Base-by-base conservation (phyloP, 225 moss, liverwort and hornwort genomes). In the Physcomitrellopsis africana region DNA sequence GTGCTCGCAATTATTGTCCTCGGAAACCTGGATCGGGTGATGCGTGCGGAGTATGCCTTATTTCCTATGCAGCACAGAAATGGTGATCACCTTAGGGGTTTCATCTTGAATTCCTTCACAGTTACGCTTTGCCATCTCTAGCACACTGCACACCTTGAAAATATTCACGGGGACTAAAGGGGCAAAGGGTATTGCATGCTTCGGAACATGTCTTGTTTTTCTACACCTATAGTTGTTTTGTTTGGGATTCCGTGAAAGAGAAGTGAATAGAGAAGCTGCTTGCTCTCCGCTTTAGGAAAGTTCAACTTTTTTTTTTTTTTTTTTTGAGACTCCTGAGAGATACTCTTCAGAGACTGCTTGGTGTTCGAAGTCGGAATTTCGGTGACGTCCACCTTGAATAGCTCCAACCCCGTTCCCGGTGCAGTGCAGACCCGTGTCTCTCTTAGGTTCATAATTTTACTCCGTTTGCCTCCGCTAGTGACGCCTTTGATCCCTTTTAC, bases 21-120 rank as follows among this genome's bases (percentile, higher is more conserved):
- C 19, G 8, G 20, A 11, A 49, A 49, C 15, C 49, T 11, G 49
- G 15, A 49, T 49, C 49, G 49, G 15, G 8, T 67, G 60, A 60
- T 67, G 53, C 52, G 23, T 61, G 60, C 17, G 3, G 17, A 67
- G 26, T 24, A 19, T 67, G 24, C 51, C 14, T 68, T 24, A 18
- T 3, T 5, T 7, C 63, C 2, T 2, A 57, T 47, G 11, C 15
- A 59, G 51, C 60, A 46, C 55, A 32, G 67, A 45, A 52, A 18
- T 27, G 19, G 51, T 51, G 72, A 47, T 46, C 47, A 10, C 51
- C 16, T 44, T 60, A 15, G 60, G 44, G 16, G 42, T 73, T 60
- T 43, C 13, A 26, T 9, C 55, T 22, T 22, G 9, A 55, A 20
- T 55, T 55, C 16, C 60, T 10, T 60, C 51, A 26, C 59, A 22